Evolutionary conservation across 176 grass and related monocot genomes (phyloP), one percentile per base, ranked within the genome.

Genomic region (Musa troglodytarum): DNA sequence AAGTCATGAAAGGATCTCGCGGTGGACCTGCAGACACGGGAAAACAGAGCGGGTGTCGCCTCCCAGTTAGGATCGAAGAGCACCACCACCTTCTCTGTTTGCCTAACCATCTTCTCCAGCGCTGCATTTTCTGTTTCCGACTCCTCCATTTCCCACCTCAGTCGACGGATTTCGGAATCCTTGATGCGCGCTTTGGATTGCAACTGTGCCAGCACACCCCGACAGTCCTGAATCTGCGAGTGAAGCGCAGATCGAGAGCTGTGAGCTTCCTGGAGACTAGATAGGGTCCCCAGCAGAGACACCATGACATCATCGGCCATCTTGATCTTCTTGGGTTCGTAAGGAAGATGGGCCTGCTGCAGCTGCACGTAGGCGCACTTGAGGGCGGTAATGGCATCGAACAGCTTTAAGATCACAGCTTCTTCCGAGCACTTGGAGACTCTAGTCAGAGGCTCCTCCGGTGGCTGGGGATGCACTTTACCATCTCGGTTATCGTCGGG

Each of bases 291-390:
- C 52, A 97, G 77, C 85, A 83, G 83, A 0, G 88, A 88, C 10
- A 21, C 70, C 49, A 97, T 78, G n/a, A 76, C 63, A 34, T 84
- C 70, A 83, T 83, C 83, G 0, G 87, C 80, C 53, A 51, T 50
- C 56, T 26, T 77, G 12, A 93, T 79, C 71, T 82, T 77, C 59
- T 82, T 85, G 61, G 83, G 72, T 16, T 87, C 78, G 81, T 93
- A 93, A 16, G 89, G 90, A 52, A 89, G 26, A 74, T 72, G 71
- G 1, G 93, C 88, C 62, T 88, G 75, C 74, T 93, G 90, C 56
- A 90, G 74, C 43, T 87, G 81, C 50, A 97, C 77, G 78, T 97
- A 97, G 14, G 86, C 80, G 68, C 83, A 2, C 72, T 93, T 97
- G 20, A 97, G 83, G 50, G 74, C 58, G 23, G 93, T 87, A 59